Evolutionary conservation across 192 early-diverging fungal genomes (phyloP).

Genomic region (Coemansia sp.): DNA sequence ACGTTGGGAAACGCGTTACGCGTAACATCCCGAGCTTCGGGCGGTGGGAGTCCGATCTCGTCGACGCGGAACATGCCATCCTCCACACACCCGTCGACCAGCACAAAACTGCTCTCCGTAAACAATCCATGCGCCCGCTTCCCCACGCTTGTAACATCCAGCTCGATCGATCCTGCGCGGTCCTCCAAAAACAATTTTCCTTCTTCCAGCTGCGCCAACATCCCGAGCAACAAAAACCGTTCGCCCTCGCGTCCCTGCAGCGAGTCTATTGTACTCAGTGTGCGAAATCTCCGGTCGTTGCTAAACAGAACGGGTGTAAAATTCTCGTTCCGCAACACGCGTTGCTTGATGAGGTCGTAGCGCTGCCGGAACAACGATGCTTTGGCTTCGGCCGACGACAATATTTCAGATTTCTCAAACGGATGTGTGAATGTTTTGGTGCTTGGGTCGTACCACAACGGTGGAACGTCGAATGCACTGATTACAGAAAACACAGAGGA

Average conservation of each 20-base stretch:
- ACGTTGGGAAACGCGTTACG: slow-evolving; percentile 30
- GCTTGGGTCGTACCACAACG: slow-evolving; percentile 65
- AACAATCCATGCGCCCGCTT: slow-evolving; percentile 69
- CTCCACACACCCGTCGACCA: slow-evolving; percentile 77
- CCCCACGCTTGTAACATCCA: slow-evolving; percentile 60
- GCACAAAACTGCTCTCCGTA: slow-evolving; percentile 83
- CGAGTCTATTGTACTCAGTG: slow-evolving; percentile 68
- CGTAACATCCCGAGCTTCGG: slow-evolving; percentile 58
- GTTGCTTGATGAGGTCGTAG: slow-evolving; percentile 75
- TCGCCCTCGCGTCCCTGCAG: slow-evolving; percentile 69
- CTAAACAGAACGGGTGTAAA: slow-evolving; percentile 70
- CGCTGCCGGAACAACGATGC: slow-evolving; percentile 71
- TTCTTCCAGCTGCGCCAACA: slow-evolving; percentile 80
- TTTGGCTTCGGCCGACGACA: slow-evolving; percentile 65
- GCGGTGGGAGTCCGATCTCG: slow-evolving; percentile 75
- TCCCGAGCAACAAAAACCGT: slow-evolving; percentile 78
- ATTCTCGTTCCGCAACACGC: slow-evolving; percentile 75
- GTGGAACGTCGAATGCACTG: slow-evolving; percentile 72
- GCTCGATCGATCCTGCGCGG: slow-evolving; percentile 70
- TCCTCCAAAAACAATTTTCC: slow-evolving; percentile 86
- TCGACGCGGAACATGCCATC: slow-evolving; percentile 68
- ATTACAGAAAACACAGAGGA: slow-evolving; percentile 53
- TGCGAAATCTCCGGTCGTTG: slow-evolving; percentile 39
- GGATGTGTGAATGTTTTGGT: slow-evolving; percentile 62
- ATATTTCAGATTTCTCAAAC: slow-evolving; percentile 39